Percentiles rank a stretch among this genome's conserved stretches.
phyloP scores from a whole-genome alignment of 805 yeast species.

The Kuraishia capsulata region DNA sequence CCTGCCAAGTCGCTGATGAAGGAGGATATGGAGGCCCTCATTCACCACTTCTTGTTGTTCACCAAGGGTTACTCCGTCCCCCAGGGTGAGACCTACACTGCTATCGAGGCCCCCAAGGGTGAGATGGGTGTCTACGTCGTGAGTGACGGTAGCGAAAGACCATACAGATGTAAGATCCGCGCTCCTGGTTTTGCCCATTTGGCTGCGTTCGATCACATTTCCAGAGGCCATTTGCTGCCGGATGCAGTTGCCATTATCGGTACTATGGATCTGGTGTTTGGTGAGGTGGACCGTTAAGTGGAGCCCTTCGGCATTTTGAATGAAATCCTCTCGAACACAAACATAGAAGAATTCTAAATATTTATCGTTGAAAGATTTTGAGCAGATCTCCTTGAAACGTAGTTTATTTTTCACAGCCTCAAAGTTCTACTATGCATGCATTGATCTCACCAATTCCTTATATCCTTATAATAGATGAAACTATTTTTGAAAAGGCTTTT shows the following conservation, averaged over 20 bases:
- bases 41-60: constrained; percentile 81
- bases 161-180: constrained; percentile 86
- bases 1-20: constrained; percentile 80
- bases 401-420: too few relatives aligned
- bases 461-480: too few relatives aligned
- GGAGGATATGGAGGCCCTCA: constrained; percentile 87
- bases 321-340: too few relatives aligned
- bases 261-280: constrained; percentile 91
- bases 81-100: constrained; percentile 85
- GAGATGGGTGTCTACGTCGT: constrained; percentile 90
- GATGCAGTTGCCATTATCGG: constrained; percentile 93
- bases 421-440: too few relatives aligned
- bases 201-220: constrained; percentile 79
- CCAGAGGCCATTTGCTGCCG: constrained; percentile 81
- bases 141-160: constrained; percentile 84
- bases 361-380: not conserved
- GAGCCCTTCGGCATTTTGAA: too few relatives aligned
- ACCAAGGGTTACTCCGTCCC: constrained; percentile 88
- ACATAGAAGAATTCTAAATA: not conserved
- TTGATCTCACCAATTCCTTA: too few relatives aligned
- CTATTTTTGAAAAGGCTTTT: too few relatives aligned
- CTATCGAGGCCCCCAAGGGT: constrained; percentile 92
- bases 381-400: not conserved
- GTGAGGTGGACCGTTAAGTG: constrained; percentile 83
- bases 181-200: constrained; percentile 93